These are phyloP conservation scores for Andrographis paniculata DNA, from an alignment of 305 asterid genomes.

Conservation along the genomic window DNA sequence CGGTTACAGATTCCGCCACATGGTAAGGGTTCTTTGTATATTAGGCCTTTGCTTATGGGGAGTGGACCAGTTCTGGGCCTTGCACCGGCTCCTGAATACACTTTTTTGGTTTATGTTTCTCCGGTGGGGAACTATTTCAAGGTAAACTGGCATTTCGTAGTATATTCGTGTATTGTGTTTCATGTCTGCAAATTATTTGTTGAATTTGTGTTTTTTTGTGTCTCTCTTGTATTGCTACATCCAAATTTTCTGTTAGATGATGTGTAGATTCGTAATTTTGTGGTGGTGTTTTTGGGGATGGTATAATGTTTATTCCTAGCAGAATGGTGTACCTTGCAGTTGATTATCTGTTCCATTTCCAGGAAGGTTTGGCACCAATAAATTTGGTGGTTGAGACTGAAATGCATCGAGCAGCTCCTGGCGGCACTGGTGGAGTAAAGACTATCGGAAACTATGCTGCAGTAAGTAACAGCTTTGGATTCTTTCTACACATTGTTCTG, in stretches of 20 bases:
- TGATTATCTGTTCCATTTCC: slow-evolving; percentile 22
- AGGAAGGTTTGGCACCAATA: slow-evolving; percentile 98
- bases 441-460: slow-evolving; percentile 97
- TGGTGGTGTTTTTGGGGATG: background rate
- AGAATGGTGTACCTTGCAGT: slow-evolving; percentile 1
- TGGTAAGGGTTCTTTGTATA: slow-evolving; percentile 91
- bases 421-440: slow-evolving; percentile 98
- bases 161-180: no score
- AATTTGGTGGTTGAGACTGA: slow-evolving; percentile 86
- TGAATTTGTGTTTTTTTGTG: background rate
- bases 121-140: slow-evolving; percentile 97
- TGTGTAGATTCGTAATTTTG: background rate
- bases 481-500: background rate
- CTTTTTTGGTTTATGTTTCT: slow-evolving; percentile 80
- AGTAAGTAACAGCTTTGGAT: slow-evolving; percentile 34
- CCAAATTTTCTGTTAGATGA: slow-evolving; percentile 1
- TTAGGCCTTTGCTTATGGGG: slow-evolving; percentile 97
- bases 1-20: slow-evolving; percentile 85
- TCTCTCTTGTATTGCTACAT: slow-evolving; percentile 8
- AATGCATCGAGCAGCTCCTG: slow-evolving; percentile 95
- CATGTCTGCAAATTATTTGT: no score
- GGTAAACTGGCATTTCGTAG: slow-evolving; percentile 34
- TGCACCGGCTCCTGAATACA: slow-evolving; percentile 97
- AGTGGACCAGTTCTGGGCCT: slow-evolving; percentile 97
- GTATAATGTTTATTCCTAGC: background rate